Percentiles rank a stretch among this genome's conserved stretches.
These are phyloP conservation scores for Nadsonia commutata DNA, from an alignment of 1,139 yeast species.

Conservation along the genomic window DNA sequence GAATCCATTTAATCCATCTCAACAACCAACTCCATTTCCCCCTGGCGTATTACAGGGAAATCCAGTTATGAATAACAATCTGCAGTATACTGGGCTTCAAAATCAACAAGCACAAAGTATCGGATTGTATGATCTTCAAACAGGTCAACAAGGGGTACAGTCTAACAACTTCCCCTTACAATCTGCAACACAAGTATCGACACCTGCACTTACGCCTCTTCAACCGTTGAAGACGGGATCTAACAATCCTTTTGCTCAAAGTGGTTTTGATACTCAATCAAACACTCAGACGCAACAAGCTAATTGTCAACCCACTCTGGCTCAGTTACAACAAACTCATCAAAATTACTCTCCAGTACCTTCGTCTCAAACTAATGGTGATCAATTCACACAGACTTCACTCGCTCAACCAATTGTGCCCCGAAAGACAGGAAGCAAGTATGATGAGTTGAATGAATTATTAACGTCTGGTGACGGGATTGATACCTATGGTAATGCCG, in stretches of 20 bases:
- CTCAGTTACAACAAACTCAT: slow-evolving; percentile 20
- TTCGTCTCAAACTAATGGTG: slow-evolving; percentile 22
- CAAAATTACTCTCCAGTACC: slow-evolving; percentile 18
- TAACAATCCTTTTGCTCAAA: slow-evolving; percentile 77
- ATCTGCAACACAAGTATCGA: slow-evolving; percentile 27
- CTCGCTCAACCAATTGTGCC: slow-evolving; percentile 3
- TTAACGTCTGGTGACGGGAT: slow-evolving; percentile 82
- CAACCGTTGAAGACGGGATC: slow-evolving; percentile 67
- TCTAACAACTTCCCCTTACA: slow-evolving; percentile 18
- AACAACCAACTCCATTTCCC: neutral
- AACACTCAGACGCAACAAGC: slow-evolving; percentile 6
- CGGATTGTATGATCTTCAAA: neutral
- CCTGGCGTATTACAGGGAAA: slow-evolving; percentile 11
- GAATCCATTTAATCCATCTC: neutral
- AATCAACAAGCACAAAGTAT: neutral
- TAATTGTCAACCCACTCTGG: slow-evolving; percentile 8
- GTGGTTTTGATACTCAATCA: slow-evolving; percentile 14
- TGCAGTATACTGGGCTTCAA: too few species aligned
- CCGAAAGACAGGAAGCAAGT: slow-evolving; percentile 13
- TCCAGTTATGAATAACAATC: neutral
- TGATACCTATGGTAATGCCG: slow-evolving; percentile 93
- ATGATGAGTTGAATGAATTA: slow-evolving; percentile 54
- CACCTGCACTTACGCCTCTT: slow-evolving; percentile 26
- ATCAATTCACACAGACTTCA: slow-evolving; percentile 22
- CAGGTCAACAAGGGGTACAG: slow-evolving; percentile 17